Conservation (phyloP, 2,329 filamentous ascomycete genomes). For the Beauveria sp. region DNA sequence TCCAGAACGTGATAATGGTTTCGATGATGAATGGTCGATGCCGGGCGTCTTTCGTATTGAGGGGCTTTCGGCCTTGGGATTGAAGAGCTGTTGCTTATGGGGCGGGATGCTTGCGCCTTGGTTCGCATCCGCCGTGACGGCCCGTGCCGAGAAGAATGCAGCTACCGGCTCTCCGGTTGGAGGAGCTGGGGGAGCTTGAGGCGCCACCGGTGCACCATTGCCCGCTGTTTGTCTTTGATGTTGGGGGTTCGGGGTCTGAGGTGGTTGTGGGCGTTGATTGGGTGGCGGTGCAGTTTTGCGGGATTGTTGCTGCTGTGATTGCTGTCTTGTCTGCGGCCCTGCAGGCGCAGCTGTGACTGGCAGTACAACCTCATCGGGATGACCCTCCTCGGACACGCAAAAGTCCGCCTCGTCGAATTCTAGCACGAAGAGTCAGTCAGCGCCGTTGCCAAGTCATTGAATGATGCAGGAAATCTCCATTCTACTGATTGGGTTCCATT, state of each 20-base stretch:
- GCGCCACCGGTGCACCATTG: neutral
- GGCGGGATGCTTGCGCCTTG: slow-evolving; percentile 27
- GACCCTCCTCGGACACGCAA: slow-evolving; percentile 57
- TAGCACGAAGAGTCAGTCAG: slow-evolving; percentile 15
- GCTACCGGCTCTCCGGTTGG: slow-evolving; percentile 3
- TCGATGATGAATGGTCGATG: slow-evolving; percentile 71
- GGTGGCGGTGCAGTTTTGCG: neutral
- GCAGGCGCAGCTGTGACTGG: neutral
- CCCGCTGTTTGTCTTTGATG: neutral
- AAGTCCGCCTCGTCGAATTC: slow-evolving; percentile 75
- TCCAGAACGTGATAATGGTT: slow-evolving; percentile 56
- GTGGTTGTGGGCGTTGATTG: slow-evolving; percentile 2
- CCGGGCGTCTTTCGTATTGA: slow-evolving; percentile 86
- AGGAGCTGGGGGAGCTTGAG: neutral
- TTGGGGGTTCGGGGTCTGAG: slow-evolving; percentile 8
- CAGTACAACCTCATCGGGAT: slow-evolving; percentile 63
- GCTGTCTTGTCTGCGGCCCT: neutral
- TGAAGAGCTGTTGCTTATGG: slow-evolving; percentile 49
- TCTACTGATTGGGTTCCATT: neutral
- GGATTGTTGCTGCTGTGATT: neutral
- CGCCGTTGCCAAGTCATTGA: neutral
- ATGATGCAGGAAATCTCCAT: neutral
- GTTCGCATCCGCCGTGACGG: slow-evolving; percentile 1
- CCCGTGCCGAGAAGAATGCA: slow-evolving; percentile 12
- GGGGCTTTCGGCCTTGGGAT: slow-evolving; percentile 69